phyloP scores from a whole-genome alignment of 148 eudicot genomes.

The Euryodendron excelsum region DNA sequence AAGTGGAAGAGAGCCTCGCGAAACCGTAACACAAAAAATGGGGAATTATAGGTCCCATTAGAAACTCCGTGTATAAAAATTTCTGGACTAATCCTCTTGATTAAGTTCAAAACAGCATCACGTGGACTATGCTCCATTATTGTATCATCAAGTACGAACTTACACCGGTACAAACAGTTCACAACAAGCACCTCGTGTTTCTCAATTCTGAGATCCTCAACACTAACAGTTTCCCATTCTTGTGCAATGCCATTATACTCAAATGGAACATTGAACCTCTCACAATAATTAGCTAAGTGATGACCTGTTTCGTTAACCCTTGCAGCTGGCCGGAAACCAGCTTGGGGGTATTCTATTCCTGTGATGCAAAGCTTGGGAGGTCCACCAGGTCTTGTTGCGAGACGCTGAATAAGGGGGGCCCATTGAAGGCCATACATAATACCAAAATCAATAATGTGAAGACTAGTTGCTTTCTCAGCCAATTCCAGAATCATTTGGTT shows the following conservation, averaged over 20 bases:
- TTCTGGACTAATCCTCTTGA: constrained; percentile 18
- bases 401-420: constrained; percentile 47
- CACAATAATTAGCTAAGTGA: constrained; percentile 42
- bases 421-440: constrained; percentile 47
- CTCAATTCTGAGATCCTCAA: constrained; percentile 37
- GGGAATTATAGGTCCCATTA: constrained; percentile 53
- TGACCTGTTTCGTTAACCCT: constrained; percentile 44
- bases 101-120: constrained; percentile 23
- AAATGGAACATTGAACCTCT: constrained; percentile 44
- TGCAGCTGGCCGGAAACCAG: constrained; percentile 36
- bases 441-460: constrained; percentile 52
- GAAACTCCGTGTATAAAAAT: constrained; percentile 45
- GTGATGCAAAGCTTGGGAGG: constrained; percentile 52
- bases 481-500: constrained; percentile 34
- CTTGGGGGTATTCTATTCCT: constrained; percentile 42
- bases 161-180: constrained; percentile 38
- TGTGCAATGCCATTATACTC: constrained; percentile 40
- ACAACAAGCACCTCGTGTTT: constrained; percentile 44
- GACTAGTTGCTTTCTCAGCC: constrained; percentile 21
- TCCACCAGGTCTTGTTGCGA: constrained; percentile 39
- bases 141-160: constrained; percentile 40
- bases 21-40: constrained; percentile 59
- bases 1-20: constrained; percentile 50
- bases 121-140: constrained; percentile 25
- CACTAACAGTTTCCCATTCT: constrained; percentile 37